These are phyloP conservation scores for Penicillium brasilianum DNA, from an alignment of 2,329 filamentous ascomycete species.

Conservation along the genomic window DNA sequence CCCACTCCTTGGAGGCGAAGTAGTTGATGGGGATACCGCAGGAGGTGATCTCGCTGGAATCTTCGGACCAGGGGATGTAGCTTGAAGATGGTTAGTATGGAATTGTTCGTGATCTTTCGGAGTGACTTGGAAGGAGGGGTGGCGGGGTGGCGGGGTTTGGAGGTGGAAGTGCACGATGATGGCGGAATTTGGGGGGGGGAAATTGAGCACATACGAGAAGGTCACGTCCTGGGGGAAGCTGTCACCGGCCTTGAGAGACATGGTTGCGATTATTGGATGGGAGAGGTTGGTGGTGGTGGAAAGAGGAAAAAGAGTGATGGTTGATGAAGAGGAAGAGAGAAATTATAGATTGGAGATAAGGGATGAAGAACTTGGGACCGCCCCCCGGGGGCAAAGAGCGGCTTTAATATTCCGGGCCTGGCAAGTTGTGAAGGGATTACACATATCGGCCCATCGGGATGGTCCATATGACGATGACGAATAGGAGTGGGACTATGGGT, in stretches of 20 bases:
- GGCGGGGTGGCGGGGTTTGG: background rate
- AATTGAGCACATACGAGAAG: slow-evolving; percentile 66
- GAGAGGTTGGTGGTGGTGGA: slow-evolving; percentile 6
- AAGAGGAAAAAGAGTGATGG: slow-evolving; percentile 13
- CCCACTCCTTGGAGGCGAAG: slow-evolving; percentile 77
- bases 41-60: slow-evolving; percentile 69
- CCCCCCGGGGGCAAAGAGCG: slow-evolving; percentile 15
- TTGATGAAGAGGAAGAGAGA: slow-evolving; percentile 7
- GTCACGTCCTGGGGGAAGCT: slow-evolving; percentile 78
- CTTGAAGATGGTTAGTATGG: slow-evolving; percentile 43
- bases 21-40: slow-evolving; percentile 81
- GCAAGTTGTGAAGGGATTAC: slow-evolving; percentile 27
- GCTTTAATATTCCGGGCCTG: slow-evolving; percentile 32
- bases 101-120: slow-evolving; percentile 15
- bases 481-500: slow-evolving; percentile 23
- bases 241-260: slow-evolving; percentile 79
- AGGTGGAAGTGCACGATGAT: background rate
- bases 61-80: slow-evolving; percentile 77
- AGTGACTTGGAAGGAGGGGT: no score
- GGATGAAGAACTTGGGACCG: slow-evolving; percentile 14
- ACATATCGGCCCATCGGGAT: slow-evolving; percentile 36
- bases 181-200: background rate
- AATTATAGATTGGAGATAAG: slow-evolving; percentile 13
- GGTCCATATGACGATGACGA: slow-evolving; percentile 28
- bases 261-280: slow-evolving; percentile 41